Conservation (phyloP, 2,329 filamentous ascomycete species). For the Canariomyces notabilis region DNA sequence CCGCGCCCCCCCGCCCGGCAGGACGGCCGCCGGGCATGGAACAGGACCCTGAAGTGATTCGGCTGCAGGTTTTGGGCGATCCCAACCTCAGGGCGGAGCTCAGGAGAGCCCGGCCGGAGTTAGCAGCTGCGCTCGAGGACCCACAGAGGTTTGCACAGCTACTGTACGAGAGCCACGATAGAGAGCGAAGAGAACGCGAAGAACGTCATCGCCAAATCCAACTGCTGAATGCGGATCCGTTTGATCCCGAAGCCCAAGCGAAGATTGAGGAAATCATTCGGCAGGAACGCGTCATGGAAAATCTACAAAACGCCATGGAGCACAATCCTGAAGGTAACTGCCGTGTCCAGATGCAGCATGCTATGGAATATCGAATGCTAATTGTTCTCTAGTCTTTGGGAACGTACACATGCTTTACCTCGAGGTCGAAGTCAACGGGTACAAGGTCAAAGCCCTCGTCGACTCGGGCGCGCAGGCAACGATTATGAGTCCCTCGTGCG, state of each 20-base stretch:
- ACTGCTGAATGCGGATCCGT: conserved; percentile 85
- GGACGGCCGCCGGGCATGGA: conserved; percentile 27
- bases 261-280: conserved; percentile 97
- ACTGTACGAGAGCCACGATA: conserved; percentile 61
- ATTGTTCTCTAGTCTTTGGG: conserved; percentile 67
- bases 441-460: conserved; percentile 90
- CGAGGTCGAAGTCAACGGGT: conserved; percentile 88
- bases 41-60: conserved; percentile 73
- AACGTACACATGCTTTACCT: conserved; percentile 96
- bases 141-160: conserved; percentile 70
- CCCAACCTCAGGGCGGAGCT: conserved; percentile 67
- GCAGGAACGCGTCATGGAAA: conserved; percentile 89
- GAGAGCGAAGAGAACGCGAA: conserved; percentile 66
- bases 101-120: conserved; percentile 65
- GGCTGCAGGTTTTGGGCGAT: conserved; percentile 77
- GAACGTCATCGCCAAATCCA: conserved; percentile 80
- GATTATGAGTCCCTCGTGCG: conserved; percentile 95
- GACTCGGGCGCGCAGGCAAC: conserved; percentile 97
- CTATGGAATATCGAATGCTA: conserved; percentile 1
- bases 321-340: conserved; percentile 88
- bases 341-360: neutral
- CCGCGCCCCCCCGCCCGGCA: conserved; percentile 22
- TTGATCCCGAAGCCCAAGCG: conserved; percentile 84
- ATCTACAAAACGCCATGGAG: conserved; percentile 93
- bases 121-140: conserved; percentile 72